phyloP scores from a whole-genome alignment of 139 green algal genomes.

The Chlorella sp. region DNA sequence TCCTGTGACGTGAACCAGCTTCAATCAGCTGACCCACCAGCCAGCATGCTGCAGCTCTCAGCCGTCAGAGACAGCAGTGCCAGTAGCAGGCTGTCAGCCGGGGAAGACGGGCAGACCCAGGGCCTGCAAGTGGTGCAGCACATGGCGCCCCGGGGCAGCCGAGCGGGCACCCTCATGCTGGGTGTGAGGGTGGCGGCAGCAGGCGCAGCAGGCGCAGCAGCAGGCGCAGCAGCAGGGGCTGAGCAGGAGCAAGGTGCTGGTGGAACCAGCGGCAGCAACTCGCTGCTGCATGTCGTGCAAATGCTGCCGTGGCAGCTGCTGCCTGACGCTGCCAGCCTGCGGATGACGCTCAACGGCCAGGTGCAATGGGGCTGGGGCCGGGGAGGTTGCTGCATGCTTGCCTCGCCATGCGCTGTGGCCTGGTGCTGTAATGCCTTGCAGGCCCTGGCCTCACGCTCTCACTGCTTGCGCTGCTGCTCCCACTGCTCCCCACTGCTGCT shows the following conservation, averaged over 20 bases:
- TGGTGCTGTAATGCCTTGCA: background rate
- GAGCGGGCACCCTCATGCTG: constrained; percentile 30
- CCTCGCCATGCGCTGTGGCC: background rate
- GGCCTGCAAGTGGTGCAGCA: background rate
- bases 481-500: too few species aligned
- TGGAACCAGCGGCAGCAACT: background rate
- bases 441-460: background rate
- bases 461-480: background rate
- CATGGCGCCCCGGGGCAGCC: constrained; percentile 19
- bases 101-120: constrained; percentile 58
- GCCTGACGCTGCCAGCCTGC: constrained; percentile 77
- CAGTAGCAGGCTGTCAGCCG: too few species aligned
- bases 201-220: constrained; percentile 51
- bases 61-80: background rate
- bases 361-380: constrained; percentile 40
- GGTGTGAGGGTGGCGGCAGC: constrained; percentile 11
- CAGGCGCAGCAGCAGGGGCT: constrained; percentile 26
- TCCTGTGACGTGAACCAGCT: background rate
- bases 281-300: constrained; percentile 72
- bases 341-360: constrained; percentile 72
- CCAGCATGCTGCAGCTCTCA: background rate
- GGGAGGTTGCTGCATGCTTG: background rate
- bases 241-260: background rate
- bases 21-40: background rate
- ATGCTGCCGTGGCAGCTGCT: constrained; percentile 85